Evolutionary conservation across 2,329 filamentous ascomycete species (phyloP).

Genomic region (Periconia digitata): DNA sequence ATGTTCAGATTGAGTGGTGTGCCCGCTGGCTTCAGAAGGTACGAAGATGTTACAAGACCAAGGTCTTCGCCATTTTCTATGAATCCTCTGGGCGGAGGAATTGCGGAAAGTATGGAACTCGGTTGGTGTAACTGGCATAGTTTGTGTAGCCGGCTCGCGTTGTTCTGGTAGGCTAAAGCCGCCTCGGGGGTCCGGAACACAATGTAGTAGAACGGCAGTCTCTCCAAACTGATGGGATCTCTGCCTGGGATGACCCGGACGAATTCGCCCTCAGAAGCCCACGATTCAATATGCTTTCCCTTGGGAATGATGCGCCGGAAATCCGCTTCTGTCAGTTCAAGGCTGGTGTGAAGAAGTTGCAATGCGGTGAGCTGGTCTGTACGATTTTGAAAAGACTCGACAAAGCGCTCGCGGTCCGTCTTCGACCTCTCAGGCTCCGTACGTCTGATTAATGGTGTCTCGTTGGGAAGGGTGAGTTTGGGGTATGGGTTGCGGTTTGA

Average conservation of each 20-base stretch:
- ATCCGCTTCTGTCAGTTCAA: slow-evolving; percentile 63
- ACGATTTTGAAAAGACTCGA: slow-evolving; percentile 24
- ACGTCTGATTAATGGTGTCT: slow-evolving; percentile 12
- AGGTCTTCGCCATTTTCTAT: slow-evolving; percentile 52
- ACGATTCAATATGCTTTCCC: slow-evolving; percentile 66
- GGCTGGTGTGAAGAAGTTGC: slow-evolving; percentile 55
- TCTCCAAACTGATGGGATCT: slow-evolving; percentile 63
- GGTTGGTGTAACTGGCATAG: slow-evolving; percentile 50
- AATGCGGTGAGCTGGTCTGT: slow-evolving; percentile 49
- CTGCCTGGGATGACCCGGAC: slow-evolving; percentile 66
- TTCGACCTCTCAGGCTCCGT: slow-evolving; percentile 5
- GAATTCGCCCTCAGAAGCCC: slow-evolving; percentile 61
- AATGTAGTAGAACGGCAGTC: slow-evolving; percentile 67
- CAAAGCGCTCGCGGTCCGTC: slow-evolving; percentile 18
- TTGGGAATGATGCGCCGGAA: slow-evolving; percentile 68
- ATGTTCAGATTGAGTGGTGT: slow-evolving; percentile 26
- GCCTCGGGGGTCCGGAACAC: slow-evolving; percentile 64
- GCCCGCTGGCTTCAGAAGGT: slow-evolving; percentile 47
- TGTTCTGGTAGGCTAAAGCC: slow-evolving; percentile 62
- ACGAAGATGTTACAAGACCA: slow-evolving; percentile 45
- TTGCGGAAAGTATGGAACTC: slow-evolving; percentile 44
- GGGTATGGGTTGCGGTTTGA: slow-evolving; percentile 23
- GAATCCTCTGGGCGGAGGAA: slow-evolving; percentile 47
- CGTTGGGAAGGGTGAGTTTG: slow-evolving; percentile 29
- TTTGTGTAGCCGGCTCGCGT: slow-evolving; percentile 55